Evolutionary conservation across 1,284 basidiomycete species (phyloP), one percentile per base, ranked within the genome.

Genomic region (Limonomyces culmigenus): DNA sequence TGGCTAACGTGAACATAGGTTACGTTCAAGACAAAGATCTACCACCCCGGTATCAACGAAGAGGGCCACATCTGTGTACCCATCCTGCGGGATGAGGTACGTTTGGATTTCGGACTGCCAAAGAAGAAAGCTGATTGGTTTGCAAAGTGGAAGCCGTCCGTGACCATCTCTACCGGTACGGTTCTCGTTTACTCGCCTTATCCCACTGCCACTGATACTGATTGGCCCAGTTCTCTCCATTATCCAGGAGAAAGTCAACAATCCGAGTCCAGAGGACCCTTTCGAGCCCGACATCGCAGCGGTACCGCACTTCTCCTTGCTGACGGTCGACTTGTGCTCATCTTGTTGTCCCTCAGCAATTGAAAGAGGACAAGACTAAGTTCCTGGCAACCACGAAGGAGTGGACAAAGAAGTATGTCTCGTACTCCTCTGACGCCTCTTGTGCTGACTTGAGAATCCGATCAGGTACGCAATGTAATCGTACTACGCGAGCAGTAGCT

Each of bases 11-110:
- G 42, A 29, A 18, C 33, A 20, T 39, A 91, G 87, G 78, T 91
- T 40, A 74, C 70, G 30, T 91, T 91, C 58, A 71, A 61, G 32
- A 92, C 88, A 27, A 87, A 79, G 62, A 80, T 89, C 40, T 92
- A 92, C 50, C 88, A 93, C 56, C 88, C 88, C 12, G 88, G 88
- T 37, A 81, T 93, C 50, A 89, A 92, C 44, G 84, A 88, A 40
- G 85, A 93, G 50, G 88, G 87, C 29, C 62, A 67, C 19, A 85
- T 87, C 38, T 87, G 83, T 50, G 70, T 87, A 18, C 78, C 81
- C 25, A 64, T 88, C 33, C 63, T 88, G 36, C 70, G 78, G 45
- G 80, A 85, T 51, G 78, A 89, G 64, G 86, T 85, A 45, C 42
- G 77, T 25, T n/a, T 13, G 29, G 19, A 31, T 33, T 15, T 38